A percentile compares a stretch with the other conserved stretches of the same genome.
These are phyloP conservation scores for Serendipita indica DNA, from an alignment of 768 basidiomycete genomes.

Conservation along the genomic window DNA sequence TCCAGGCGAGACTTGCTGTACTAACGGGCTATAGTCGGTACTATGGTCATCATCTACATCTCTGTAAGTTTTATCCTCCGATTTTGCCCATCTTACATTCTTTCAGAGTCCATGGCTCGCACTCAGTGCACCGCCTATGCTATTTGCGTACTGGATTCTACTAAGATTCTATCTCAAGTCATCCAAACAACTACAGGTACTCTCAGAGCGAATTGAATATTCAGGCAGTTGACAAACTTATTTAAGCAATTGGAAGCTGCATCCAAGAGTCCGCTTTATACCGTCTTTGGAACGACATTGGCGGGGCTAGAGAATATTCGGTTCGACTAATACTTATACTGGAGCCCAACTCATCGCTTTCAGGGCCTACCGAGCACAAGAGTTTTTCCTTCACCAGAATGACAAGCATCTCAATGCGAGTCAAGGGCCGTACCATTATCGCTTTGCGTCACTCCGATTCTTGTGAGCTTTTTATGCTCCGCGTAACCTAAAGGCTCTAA, in stretches of 20 bases:
- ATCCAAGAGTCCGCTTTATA: conserved; percentile 11
- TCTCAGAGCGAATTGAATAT: neutral
- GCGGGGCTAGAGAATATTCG: neutral
- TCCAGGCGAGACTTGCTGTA: neutral
- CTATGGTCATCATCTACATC: conserved; percentile 8
- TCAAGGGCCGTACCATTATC: conserved; percentile 11
- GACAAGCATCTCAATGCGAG: conserved; percentile 8
- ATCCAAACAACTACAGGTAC: neutral
- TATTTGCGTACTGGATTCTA: conserved; percentile 6
- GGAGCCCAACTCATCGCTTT: neutral
- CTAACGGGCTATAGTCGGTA: conserved; percentile 1
- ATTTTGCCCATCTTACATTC: neutral
- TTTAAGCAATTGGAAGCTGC: conserved; percentile 10
- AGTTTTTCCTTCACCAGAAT: conserved; percentile 5
- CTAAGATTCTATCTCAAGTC: conserved; percentile 10
- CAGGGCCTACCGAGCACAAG: conserved; percentile 9
- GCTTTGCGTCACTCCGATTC: conserved; percentile 11
- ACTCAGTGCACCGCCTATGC: conserved; percentile 2
- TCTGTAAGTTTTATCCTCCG: neutral
- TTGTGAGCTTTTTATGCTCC: conserved; percentile 2
- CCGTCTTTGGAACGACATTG: conserved; percentile 7
- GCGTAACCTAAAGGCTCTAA: neutral
- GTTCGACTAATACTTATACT: neutral
- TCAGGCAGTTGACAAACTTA: conserved; percentile 2
- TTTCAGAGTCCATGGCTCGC: conserved; percentile 11